phyloP scores from a whole-genome alignment of 2,329 filamentous ascomycete species.

The Alternaria rosae region DNA sequence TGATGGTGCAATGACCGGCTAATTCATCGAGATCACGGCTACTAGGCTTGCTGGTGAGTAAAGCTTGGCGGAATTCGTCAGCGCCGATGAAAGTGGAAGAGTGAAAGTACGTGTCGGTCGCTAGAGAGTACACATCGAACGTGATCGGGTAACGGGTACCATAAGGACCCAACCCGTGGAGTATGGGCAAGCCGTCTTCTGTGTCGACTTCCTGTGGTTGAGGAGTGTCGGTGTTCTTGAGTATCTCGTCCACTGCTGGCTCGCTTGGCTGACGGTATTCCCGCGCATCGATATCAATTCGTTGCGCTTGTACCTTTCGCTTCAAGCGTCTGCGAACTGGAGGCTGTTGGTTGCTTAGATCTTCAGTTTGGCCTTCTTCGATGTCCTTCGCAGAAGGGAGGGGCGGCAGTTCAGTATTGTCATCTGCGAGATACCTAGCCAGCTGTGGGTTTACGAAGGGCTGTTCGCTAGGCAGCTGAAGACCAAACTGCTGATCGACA shows the following conservation, averaged over 20 bases:
- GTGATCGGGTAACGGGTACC: slow-evolving; percentile 60
- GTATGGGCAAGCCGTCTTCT: slow-evolving; percentile 10
- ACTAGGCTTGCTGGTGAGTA: slow-evolving; percentile 33
- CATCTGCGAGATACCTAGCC: slow-evolving; percentile 43
- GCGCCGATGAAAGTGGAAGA: slow-evolving; percentile 65
- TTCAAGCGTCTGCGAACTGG: slow-evolving; percentile 30
- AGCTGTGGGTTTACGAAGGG: slow-evolving; percentile 38
- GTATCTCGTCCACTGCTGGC: slow-evolving; percentile 34
- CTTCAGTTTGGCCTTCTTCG: slow-evolving; percentile 13
- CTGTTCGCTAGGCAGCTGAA: slow-evolving; percentile 13
- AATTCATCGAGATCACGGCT: slow-evolving; percentile 54
- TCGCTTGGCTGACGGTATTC: slow-evolving; percentile 57
- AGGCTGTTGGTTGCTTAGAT: not conserved
- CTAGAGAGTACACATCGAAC: slow-evolving; percentile 61
- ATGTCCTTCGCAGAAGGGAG: slow-evolving; percentile 27
- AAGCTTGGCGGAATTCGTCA: slow-evolving; percentile 59
- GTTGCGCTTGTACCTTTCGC: slow-evolving; percentile 53
- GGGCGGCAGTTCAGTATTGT: slow-evolving; percentile 31
- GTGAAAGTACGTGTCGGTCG: slow-evolving; percentile 63
- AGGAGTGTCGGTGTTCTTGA: not conserved
- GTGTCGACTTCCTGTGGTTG: slow-evolving; percentile 9
- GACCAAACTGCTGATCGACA: slow-evolving; percentile 37
- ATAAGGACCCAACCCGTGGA: slow-evolving; percentile 58
- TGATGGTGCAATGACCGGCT: slow-evolving; percentile 51
- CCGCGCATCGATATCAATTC: slow-evolving; percentile 56